phyloP scores from a whole-genome alignment of 805 yeast species.

The Ogataea ramenticola region DNA sequence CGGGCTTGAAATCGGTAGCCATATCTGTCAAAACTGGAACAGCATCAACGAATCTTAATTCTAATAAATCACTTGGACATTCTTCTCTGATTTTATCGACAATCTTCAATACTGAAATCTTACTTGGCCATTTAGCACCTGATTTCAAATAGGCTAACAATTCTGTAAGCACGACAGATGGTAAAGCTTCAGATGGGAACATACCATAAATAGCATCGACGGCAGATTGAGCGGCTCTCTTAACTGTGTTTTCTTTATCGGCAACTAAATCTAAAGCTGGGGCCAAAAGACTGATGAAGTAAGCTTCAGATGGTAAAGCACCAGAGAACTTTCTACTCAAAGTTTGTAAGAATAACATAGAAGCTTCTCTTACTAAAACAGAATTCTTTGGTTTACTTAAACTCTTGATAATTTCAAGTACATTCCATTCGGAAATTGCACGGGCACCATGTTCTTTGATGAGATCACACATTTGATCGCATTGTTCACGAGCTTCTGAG shows the following conservation, averaged over 20 bases:
- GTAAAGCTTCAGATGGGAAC: constrained; percentile 72
- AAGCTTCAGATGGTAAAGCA: constrained; percentile 67
- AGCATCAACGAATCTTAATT: constrained; percentile 66
- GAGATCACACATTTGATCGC: constrained; percentile 43
- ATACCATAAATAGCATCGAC: constrained; percentile 61
- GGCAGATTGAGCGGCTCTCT: constrained; percentile 79
- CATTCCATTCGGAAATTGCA: constrained; percentile 55
- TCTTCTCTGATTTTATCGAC: constrained; percentile 72
- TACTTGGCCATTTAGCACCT: constrained; percentile 91
- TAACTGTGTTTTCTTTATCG: constrained; percentile 83
- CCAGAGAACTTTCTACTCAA: constrained; percentile 55
- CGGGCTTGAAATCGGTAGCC: constrained; percentile 95
- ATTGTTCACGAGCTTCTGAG: constrained; percentile 48
- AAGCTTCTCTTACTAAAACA: constrained; percentile 69
- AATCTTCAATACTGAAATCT: constrained; percentile 67
- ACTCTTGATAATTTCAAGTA: constrained; percentile 56
- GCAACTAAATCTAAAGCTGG: constrained; percentile 64
- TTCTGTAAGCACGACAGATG: constrained; percentile 59
- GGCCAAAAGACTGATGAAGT: constrained; percentile 55
- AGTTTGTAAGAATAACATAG: constrained; percentile 52
- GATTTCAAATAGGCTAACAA: constrained; percentile 60
- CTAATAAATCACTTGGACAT: constrained; percentile 79
- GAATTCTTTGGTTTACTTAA: constrained; percentile 70
- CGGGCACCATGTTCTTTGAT: constrained; percentile 38
- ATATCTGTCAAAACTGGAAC: constrained; percentile 83